Evolutionary conservation across 306 rosid genomes (phyloP).

Genomic region (Heteromeles arbutifolia): DNA sequence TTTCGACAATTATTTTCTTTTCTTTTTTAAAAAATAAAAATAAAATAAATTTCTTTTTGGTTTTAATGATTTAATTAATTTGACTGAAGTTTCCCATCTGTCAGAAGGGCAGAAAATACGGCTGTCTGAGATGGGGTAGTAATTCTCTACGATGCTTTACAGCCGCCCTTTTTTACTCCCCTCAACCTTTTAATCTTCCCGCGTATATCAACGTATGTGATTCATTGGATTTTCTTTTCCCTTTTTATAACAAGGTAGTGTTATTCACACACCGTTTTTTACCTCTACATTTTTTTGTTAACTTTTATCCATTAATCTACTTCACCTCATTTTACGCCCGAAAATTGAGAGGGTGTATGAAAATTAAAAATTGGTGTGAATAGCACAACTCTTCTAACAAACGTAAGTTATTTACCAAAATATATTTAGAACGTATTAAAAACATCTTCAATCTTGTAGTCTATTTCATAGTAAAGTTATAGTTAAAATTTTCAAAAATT

Average conservation of each 20-base stretch:
- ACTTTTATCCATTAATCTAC: no score
- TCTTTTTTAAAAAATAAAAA: background rate
- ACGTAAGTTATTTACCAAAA: no score
- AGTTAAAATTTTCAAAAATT: no score
- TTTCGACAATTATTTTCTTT: slow-evolving; percentile 19
- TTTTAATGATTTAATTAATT: background rate
- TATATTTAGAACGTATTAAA: no score
- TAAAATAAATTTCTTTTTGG: background rate
- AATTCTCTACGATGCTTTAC: slow-evolving; percentile 23
- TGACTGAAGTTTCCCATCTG: background rate
- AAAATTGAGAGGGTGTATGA: no score
- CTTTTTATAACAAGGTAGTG: no score
- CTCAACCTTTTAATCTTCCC: background rate
- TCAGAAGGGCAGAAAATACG: slow-evolving; percentile 33
- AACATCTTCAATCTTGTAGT: no score
- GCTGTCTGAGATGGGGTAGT: slow-evolving; percentile 35
- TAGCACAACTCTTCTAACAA: no score
- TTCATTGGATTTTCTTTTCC: background rate
- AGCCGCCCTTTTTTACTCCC: background rate
- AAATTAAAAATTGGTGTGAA: no score
- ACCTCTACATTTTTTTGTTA: no score
- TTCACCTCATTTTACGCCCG: no score
- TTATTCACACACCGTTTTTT: rapidly evolving
- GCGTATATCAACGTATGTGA: background rate
- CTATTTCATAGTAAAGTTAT: no score